Percentiles rank a stretch among this genome's conserved stretches.
Conservation (phyloP, 1,284 basidiomycete genomes). For the Grifola frondosa region DNA sequence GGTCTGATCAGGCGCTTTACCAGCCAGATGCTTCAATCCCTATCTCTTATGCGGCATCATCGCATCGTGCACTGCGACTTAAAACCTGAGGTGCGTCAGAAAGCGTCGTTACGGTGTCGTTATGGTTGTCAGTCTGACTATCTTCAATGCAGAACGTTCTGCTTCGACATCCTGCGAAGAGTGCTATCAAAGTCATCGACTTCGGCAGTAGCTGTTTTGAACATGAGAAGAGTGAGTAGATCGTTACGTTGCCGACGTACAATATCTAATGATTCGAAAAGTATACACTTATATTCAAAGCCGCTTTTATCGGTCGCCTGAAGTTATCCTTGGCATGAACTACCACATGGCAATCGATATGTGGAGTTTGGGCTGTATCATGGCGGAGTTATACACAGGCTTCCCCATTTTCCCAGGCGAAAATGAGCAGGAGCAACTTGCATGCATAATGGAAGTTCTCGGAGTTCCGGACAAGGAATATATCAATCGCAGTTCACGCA, state of each 20-base stretch:
- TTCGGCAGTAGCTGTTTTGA: conserved; percentile 99
- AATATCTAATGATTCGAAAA: conserved; percentile 36
- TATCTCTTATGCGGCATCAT: conserved; percentile 93
- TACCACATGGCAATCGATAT: conserved; percentile 96
- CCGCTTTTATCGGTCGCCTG: conserved; percentile 96
- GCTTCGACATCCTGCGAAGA: conserved; percentile 92
- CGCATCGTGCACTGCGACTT: conserved; percentile 99
- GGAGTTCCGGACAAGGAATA: conserved; percentile 95
- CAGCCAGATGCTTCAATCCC: conserved; percentile 89
- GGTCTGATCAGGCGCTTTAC: conserved; percentile 95
- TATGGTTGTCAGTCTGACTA: conserved; percentile 3
- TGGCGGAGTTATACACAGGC: conserved; percentile 98
- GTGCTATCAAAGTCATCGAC: conserved; percentile 97
- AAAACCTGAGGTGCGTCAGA: conserved; percentile 94
- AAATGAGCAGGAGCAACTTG: conserved; percentile 97
- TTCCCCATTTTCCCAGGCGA: conserved; percentile 99
- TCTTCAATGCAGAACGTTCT: conserved; percentile 77
- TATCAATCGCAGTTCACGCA: conserved; percentile 90
- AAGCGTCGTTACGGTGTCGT: conserved; percentile 2
- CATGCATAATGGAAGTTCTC: conserved; percentile 99
- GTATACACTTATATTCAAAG: conserved; percentile 98
- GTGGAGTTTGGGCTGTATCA: conserved; percentile 98
- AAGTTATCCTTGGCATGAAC: conserved; percentile 91
- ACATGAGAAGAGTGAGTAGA: conserved; percentile 89
- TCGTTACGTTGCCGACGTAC: background rate